Evolutionary conservation across 179 eudicot genomes (phyloP).

Genomic region (Camellia oleifera): DNA sequence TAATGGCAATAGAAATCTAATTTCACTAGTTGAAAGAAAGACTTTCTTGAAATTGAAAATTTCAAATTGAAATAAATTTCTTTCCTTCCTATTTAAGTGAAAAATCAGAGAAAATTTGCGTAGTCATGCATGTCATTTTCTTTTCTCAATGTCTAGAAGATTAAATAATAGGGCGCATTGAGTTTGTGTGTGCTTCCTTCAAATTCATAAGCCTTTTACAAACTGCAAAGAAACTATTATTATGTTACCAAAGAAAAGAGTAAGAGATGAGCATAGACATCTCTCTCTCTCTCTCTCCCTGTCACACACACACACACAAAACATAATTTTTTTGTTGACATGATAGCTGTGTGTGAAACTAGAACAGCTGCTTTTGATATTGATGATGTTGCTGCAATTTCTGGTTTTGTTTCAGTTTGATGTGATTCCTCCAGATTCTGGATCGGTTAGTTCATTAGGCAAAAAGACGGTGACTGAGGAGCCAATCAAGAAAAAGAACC

Average conservation of each 20-base stretch:
- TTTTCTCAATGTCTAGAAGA: neutral
- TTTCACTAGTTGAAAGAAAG: neutral
- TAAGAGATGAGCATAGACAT: neutral
- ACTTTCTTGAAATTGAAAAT: neutral
- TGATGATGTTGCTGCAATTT: neutral
- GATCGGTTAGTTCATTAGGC: slow-evolving; percentile 84
- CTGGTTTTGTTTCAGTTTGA: slow-evolving; percentile 61
- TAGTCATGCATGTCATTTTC: neutral
- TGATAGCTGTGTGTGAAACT: neutral
- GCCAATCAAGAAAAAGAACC: slow-evolving; percentile 70
- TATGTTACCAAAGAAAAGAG: neutral
- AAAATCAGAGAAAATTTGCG: neutral
- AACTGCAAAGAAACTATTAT: too few relatives aligned
- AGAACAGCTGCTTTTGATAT: neutral
- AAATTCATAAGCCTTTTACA: neutral
- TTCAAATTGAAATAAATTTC: neutral
- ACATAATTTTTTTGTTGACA: too few relatives aligned
- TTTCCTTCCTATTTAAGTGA: neutral
- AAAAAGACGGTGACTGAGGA: slow-evolving; percentile 58
- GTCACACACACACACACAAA: too few relatives aligned
- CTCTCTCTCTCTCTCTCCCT: neutral
- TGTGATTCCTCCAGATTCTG: slow-evolving; percentile 88
- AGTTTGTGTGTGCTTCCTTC: neutral
- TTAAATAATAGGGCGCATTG: neutral
- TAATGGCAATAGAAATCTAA: neutral